These are phyloP conservation scores for Colletotrichum horii DNA, from an alignment of 2,329 filamentous ascomycete genomes.

Conservation along the genomic window DNA sequence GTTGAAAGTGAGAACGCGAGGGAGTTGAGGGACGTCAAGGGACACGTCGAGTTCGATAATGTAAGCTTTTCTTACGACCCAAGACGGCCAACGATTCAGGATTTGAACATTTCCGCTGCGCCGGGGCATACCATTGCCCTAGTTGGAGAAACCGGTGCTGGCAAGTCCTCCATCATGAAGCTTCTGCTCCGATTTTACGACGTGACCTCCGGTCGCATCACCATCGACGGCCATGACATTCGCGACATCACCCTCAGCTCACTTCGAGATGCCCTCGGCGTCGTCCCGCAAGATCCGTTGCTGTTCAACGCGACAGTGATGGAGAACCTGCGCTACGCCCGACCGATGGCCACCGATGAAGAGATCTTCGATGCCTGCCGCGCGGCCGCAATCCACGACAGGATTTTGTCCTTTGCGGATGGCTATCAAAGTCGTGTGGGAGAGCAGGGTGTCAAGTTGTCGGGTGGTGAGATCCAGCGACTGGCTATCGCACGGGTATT, in stretches of 20 bases:
- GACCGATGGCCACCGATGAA: background rate
- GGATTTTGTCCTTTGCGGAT: conserved; percentile 55
- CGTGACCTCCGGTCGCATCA: conserved; percentile 47
- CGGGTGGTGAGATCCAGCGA: conserved; percentile 74
- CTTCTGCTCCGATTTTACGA: conserved; percentile 67
- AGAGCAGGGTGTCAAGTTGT: conserved; percentile 70
- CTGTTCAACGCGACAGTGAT: conserved; percentile 71
- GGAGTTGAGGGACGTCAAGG: conserved; percentile 47
- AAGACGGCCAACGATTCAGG: conserved; percentile 53
- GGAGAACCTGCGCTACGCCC: conserved; percentile 64
- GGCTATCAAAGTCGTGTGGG: conserved; percentile 69
- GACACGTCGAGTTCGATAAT: conserved; percentile 57
- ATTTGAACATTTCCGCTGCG: conserved; percentile 51
- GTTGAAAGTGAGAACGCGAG: conserved; percentile 49
- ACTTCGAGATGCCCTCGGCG: conserved; percentile 45
- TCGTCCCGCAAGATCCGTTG: conserved; percentile 78
- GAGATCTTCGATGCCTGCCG: conserved; percentile 15
- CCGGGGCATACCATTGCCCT: conserved; percentile 63
- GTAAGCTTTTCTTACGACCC: conserved; percentile 62
- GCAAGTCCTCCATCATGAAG: conserved; percentile 68
- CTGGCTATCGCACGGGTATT: conserved; percentile 76
- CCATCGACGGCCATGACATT: conserved; percentile 23
- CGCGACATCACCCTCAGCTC: conserved; percentile 32
- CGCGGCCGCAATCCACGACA: conserved; percentile 62
- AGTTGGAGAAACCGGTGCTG: conserved; percentile 66